Percentiles rank a stretch among this genome's conserved stretches.
phyloP scores from a whole-genome alignment of 176 grass and related monocot genomes.

The Alopecurus myosuroides region DNA sequence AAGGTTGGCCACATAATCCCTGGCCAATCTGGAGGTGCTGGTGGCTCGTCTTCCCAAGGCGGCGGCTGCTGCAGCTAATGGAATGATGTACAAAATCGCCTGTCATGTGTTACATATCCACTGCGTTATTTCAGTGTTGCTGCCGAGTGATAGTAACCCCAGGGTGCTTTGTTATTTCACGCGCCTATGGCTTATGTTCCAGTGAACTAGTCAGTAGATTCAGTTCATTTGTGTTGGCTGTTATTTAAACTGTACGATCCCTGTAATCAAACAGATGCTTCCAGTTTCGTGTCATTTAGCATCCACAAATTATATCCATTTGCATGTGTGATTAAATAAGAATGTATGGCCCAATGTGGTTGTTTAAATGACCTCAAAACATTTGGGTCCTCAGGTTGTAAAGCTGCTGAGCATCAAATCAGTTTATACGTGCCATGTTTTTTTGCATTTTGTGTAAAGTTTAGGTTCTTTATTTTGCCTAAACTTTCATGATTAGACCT shows the following conservation, averaged over 20 bases:
- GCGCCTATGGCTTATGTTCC: conserved; percentile 16
- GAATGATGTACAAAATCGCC: conserved; percentile 1
- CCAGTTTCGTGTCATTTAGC: background rate
- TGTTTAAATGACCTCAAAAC: background rate
- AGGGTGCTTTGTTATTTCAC: conserved; percentile 41
- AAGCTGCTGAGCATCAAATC: background rate
- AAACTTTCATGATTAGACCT: no score
- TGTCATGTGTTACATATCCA: conserved; percentile 6
- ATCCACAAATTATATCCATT: conserved; percentile 2
- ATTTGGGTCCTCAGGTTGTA: background rate
- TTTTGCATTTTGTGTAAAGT: background rate
- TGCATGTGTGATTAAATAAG: conserved; percentile 33
- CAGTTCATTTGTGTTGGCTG: conserved; percentile 20
- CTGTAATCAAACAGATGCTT: conserved; percentile 5
- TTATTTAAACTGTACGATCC: conserved; percentile 3
- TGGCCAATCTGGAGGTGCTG: conserved; percentile 51
- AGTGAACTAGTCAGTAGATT: conserved; percentile 4
- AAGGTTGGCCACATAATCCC: conserved; percentile 51
- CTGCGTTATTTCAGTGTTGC: background rate
- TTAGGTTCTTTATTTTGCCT: background rate
- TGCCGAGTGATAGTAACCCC: conserved; percentile 15
- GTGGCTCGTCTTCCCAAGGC: conserved; percentile 50
- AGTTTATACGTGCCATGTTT: background rate
- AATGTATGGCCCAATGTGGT: background rate
- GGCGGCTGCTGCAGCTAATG: conserved; percentile 57